Evolutionary conservation across 2,329 filamentous ascomycete genomes (phyloP), one percentile per base, ranked within the genome.

Genomic region (Pyricularia sp.): DNA sequence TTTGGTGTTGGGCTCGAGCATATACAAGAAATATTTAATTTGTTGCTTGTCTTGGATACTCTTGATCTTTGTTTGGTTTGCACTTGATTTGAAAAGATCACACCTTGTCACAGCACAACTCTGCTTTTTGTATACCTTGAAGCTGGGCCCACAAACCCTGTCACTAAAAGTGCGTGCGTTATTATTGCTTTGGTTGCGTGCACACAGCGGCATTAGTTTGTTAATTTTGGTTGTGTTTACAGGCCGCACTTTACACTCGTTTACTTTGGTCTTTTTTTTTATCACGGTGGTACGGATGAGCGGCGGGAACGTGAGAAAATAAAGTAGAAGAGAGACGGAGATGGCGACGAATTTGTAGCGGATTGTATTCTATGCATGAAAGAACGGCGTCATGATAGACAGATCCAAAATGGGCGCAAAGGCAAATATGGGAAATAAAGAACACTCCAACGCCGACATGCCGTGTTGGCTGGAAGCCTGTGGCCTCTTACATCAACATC

Each of bases 331-430:
- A 7, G 42, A 50, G 20, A 50, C 20, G 17, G 42, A n/a, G 42
- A 50, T 11, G 33, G 33, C 33, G n/a, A 50, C 20, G 42, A 50
- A 50, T 50, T 69, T 50, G 31, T 68, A 33, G 68, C 30, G 68
- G 33, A 65, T 65, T 63, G 9, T 28, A 55, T 67, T 65, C 42
- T 63, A 65, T 68, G 50, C 50, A 66, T 66, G 69, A 30, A 70
- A 58, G 67, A 65, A 68, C 67, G 70, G 67, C 20, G 64, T 70
- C 66, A 70, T 67, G 69, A 70, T 70, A 69, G 70, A 67, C 59
- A 68, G 31, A 31, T 50, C 58, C 42, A 67, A 50, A n/a, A 50
- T 50, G 42, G 42, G 17, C 42, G 42, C 17, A 36, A 50, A 50
- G 42, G 42, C 42, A 20, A 50, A 9, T 17, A n/a, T n/a, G 42